Base-by-base conservation (phyloP, 2,329 filamentous ascomycete species). In the Apiospora arundinis region DNA sequence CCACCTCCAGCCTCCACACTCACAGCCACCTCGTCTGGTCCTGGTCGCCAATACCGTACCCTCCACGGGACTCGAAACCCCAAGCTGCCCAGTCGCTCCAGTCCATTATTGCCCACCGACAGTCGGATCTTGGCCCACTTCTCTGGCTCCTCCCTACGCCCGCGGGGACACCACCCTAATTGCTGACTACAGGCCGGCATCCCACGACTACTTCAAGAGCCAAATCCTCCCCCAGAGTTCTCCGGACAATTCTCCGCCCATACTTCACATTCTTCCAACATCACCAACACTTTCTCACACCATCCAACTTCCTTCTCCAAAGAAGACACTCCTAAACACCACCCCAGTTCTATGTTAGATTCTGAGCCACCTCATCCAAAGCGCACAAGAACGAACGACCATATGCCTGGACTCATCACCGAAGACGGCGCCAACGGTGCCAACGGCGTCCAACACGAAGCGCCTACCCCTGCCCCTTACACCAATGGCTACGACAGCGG, bases 161-260 rank as follows among this genome's bases (percentile, higher is more conserved):
- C 48, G 37, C 66, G 52, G 60, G 69, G 66, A 42, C 71, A 65
- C 32, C 71, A 66, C 49, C 69, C 71, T 67, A 63, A 45, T 69
- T 69, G 71, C 71, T 72, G 70, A 70, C 69, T 60, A 45, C 56
- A 67, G 23, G 71, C 69, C 69, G 48, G 14, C 40, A 40, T 69
- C 45, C 67, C 52, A 40, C 69, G 45, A 68, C 66, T 68, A 69
- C 67, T 69, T 49, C 65, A 67, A 70, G 69, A 69, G 48, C 65
- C 42, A 25, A 56, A 32, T 48, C 28, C 25, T 46, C 44, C 67
- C 37, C 37, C 70, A 66, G 48, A 52, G 63, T 69, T 45, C 23
- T 67, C 42, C 56, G n/a, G 49, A 32, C 18, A 71, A 46, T 68
- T 28, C 67, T 37, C 63, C 48, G 56, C 52, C 42, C 56, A 45